Percentiles rank a stretch among this genome's conserved stretches.
Evolutionary conservation across 768 basidiomycete species (phyloP).

Genomic region (Pisolithus microcarpus): DNA sequence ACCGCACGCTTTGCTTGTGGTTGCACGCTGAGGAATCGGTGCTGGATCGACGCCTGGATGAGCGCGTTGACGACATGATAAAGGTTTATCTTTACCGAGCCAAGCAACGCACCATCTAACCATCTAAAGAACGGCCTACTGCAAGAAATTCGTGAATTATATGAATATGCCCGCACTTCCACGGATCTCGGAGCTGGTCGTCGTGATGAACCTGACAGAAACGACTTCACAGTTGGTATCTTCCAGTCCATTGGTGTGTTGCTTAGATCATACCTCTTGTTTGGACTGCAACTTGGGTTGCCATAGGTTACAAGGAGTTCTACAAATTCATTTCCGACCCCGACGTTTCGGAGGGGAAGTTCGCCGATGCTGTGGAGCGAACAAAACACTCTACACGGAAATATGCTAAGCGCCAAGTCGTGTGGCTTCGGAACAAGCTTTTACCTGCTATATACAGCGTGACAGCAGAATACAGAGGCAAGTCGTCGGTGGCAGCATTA

Average conservation of each 20-base stretch:
- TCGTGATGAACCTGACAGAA: background rate
- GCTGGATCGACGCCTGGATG: constrained; percentile 64
- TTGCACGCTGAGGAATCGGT: constrained; percentile 63
- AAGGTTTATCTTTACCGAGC: constrained; percentile 37
- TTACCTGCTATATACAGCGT: constrained; percentile 59
- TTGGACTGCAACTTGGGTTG: constrained; percentile 1
- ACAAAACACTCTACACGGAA: constrained; percentile 87
- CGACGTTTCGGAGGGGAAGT: constrained; percentile 34
- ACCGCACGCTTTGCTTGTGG: constrained; percentile 86
- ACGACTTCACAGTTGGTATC: constrained; percentile 68
- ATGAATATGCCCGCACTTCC: constrained; percentile 15
- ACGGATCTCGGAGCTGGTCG: background rate
- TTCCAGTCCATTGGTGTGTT: constrained; percentile 86
- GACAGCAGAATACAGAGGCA: constrained; percentile 29
- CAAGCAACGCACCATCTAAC: background rate
- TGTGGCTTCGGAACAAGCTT: constrained; percentile 89
- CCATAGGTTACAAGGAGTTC: constrained; percentile 88
- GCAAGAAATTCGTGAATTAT: constrained; percentile 63
- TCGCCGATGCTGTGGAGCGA: constrained; percentile 53
- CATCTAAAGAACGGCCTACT: constrained; percentile 63
- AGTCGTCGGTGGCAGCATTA: constrained; percentile 28
- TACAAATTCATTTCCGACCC: constrained; percentile 50
- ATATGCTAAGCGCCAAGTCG: constrained; percentile 86
- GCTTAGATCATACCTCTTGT: background rate
- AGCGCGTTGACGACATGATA: constrained; percentile 85